phyloP scores from a whole-genome alignment of 225 moss, liverwort and hornwort genomes.

The Pseudoscleropodium purum region DNA sequence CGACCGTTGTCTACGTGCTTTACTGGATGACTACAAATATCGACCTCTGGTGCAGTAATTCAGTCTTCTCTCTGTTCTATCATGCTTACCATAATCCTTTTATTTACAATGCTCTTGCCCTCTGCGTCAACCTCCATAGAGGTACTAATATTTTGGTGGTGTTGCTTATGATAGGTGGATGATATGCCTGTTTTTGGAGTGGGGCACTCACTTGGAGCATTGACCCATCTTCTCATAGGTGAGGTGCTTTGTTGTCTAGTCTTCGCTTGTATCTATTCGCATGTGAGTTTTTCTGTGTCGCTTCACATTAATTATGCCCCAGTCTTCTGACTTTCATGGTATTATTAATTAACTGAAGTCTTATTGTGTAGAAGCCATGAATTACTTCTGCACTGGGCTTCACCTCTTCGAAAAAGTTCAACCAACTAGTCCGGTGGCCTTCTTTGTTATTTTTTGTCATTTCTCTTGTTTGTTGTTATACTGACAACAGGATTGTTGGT shows the following conservation, averaged over 20 bases:
- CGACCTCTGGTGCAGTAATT: slow-evolving; percentile 35
- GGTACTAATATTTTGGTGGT: neutral
- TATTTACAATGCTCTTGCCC: neutral
- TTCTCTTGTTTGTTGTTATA: neutral
- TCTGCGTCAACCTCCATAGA: neutral
- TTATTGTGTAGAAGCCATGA: neutral
- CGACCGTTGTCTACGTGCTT: slow-evolving; percentile 60
- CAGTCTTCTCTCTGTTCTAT: neutral
- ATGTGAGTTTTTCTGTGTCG: neutral
- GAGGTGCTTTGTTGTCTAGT: neutral
- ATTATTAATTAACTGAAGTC: neutral
- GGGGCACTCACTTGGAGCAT: slow-evolving; percentile 79
- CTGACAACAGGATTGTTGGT: neutral
- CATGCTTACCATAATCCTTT: neutral
- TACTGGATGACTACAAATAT: slow-evolving; percentile 40
- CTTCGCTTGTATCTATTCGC: neutral
- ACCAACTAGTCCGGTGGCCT: neutral
- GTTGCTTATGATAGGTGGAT: slow-evolving; percentile 37
- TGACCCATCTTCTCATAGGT: slow-evolving; percentile 77
- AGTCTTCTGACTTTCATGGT: neutral
- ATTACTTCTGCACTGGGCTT: neutral
- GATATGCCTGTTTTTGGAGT: slow-evolving; percentile 69
- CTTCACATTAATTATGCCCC: neutral
- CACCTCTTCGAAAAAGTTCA: neutral
- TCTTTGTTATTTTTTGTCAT: neutral